Evolutionary conservation across 441 rosid genomes (phyloP), one percentile per base, ranked within the genome.

Genomic region (Lepidium campestre): DNA sequence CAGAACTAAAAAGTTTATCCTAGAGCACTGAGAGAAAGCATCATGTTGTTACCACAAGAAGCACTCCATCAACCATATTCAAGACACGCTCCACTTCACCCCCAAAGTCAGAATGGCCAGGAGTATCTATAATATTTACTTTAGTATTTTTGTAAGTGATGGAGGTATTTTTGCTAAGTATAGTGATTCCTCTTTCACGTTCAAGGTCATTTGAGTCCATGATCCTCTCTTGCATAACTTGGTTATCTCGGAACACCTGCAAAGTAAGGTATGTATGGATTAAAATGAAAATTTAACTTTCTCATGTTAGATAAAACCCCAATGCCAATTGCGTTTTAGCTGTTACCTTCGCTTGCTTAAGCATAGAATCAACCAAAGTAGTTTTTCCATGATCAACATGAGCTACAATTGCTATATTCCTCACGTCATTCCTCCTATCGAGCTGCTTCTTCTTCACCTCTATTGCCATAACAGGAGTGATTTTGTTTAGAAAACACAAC

Each of bases 371-470:
- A 57, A 93, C 97, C 83, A 93, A 74, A 74, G 99, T 93, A 3
- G 99, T 93, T 82, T 93, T 93, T 7, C 97, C 99, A 64, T 93
- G 99, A 80, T 93, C 99, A 45, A 93, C 99, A 67, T 91, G 99
- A 41, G 99, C 99, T 46, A 91, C 96, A 39, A 91, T 93, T 36
- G 99, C 99, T 65, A 91, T 87, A 62, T 91, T 93, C 86, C 99
- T 82, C 76, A 93, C 75, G 66, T 92, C 88, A 9, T 81, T 53
- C 77, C 97, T 86, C 85, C 93, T 85, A 76, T 66, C 81, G 42
- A 90, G 59, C 78, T 76, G 85, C 34, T 75, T 82, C 86, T 80
- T 87, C 80, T 80, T 84, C 81, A 84, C 98, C 78, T 85, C 98
- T 86, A 67, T 15, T 56, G 27, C 7, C 57, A 68, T 50, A 59